These are phyloP conservation scores for Carallia pectinifolia DNA, from an alignment of 345 rosid genomes.

Conservation along the genomic window DNA sequence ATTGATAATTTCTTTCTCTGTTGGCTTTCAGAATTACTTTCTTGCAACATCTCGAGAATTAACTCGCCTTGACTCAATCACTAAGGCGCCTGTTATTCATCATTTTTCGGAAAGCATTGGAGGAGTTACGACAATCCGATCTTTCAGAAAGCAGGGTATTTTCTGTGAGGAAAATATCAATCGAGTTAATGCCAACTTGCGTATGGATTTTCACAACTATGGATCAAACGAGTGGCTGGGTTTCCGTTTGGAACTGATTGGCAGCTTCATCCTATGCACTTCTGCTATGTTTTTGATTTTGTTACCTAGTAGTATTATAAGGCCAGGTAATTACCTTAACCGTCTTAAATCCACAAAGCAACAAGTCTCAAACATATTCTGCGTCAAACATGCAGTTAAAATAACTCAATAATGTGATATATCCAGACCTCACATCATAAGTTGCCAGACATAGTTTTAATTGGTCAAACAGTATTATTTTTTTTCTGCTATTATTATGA, in stretches of 20 bases:
- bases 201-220: conserved; percentile 89
- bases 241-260: conserved; percentile 75
- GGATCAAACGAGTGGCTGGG: conserved; percentile 95
- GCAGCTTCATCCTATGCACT: conserved; percentile 72
- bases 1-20: neutral
- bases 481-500: neutral
- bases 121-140: conserved; percentile 80
- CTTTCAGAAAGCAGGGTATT: conserved; percentile 55
- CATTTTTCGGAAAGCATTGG: conserved; percentile 94
- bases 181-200: conserved; percentile 65
- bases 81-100: conserved; percentile 92
- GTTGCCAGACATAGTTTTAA: neutral
- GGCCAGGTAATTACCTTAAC: conserved; percentile 61
- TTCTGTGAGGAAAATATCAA: conserved; percentile 68
- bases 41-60: conserved; percentile 83
- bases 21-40: conserved; percentile 58
- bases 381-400: neutral
- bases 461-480: neutral
- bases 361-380: neutral
- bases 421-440: no score
- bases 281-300: conserved; percentile 74
- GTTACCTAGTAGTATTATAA: conserved; percentile 72
- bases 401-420: no score
- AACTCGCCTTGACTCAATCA: conserved; percentile 90
- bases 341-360: no score